phyloP scores from a whole-genome alignment of 345 rosid genomes.

The Turritis glabra region DNA sequence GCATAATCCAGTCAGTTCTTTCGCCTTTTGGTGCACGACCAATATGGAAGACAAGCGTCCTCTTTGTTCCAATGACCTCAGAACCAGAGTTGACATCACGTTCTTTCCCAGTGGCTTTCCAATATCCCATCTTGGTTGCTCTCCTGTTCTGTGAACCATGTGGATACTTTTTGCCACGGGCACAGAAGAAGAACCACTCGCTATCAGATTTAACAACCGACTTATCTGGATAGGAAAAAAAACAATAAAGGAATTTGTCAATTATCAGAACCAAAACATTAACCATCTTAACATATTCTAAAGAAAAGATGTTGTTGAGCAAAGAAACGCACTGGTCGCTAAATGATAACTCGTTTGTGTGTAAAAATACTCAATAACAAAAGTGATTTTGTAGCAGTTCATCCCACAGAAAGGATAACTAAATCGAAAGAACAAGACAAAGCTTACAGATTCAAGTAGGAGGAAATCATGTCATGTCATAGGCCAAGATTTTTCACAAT shows the following conservation, averaged over 20 bases:
- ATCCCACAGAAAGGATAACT: no score
- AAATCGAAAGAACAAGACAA: no score
- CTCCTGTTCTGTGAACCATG: slow-evolving; percentile 78
- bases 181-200: slow-evolving; percentile 88
- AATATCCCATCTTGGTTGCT: slow-evolving; percentile 79
- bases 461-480: no score
- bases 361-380: no score
- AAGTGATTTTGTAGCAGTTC: no score
- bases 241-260: no score
- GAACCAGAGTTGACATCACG: slow-evolving; percentile 68
- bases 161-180: slow-evolving; percentile 89
- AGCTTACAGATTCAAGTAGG: no score
- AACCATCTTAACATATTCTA: background rate
- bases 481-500: no score
- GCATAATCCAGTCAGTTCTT: slow-evolving; percentile 92
- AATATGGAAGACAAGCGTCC: slow-evolving; percentile 79
- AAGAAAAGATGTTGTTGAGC: no score
- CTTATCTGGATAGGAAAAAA: slow-evolving; percentile 55
- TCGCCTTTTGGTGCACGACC: slow-evolving; percentile 96
- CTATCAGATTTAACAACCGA: slow-evolving; percentile 66
- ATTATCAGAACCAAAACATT: background rate
- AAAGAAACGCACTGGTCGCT: no score
- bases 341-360: no score
- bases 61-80: slow-evolving; percentile 72
- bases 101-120: slow-evolving; percentile 97